Evolutionary conservation across 192 early-diverging fungal genomes (phyloP).

Genomic region (Entomortierella parvispora): DNA sequence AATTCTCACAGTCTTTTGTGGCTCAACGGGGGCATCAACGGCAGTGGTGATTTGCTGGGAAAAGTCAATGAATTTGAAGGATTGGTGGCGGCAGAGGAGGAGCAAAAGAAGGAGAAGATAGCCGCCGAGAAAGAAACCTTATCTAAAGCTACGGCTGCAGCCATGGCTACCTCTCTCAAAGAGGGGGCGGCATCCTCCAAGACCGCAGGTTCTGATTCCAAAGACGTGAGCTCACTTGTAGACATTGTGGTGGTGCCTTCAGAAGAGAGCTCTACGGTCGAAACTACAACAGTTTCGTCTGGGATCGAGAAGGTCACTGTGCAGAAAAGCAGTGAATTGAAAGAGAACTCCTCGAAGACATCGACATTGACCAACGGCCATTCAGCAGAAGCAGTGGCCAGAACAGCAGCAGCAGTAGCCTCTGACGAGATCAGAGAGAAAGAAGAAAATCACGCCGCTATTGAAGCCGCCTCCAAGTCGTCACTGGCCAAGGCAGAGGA

Average conservation of each 20-base stretch:
- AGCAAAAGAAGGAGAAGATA: conserved; percentile 12
- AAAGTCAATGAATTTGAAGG: conserved; percentile 52
- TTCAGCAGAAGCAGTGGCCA: neutral
- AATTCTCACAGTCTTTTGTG: conserved; percentile 46
- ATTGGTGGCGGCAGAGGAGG: conserved; percentile 46
- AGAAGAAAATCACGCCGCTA: neutral
- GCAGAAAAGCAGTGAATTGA: neutral
- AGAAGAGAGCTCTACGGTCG: conserved; percentile 6
- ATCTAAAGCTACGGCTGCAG: conserved; percentile 12
- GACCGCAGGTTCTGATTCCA: too few relatives aligned
- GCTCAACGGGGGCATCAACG: conserved; percentile 50
- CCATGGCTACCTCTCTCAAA: neutral
- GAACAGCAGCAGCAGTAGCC: conserved; percentile 3
- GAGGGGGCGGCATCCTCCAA: neutral
- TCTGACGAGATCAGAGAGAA: conserved; percentile 12
- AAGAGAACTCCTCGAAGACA: neutral
- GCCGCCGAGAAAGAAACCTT: conserved; percentile 7
- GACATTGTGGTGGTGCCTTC: conserved; percentile 41
- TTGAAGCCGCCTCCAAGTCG: conserved; percentile 9
- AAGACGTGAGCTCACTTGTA: conserved; percentile 15
- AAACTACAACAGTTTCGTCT: conserved; percentile 4
- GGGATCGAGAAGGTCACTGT: neutral
- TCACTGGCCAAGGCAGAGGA: conserved; percentile 7
- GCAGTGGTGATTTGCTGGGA: conserved; percentile 43
- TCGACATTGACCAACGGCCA: neutral